Base-by-base conservation (phyloP, 257 asterid species). In the Ocimum tenuiflorum region DNA sequence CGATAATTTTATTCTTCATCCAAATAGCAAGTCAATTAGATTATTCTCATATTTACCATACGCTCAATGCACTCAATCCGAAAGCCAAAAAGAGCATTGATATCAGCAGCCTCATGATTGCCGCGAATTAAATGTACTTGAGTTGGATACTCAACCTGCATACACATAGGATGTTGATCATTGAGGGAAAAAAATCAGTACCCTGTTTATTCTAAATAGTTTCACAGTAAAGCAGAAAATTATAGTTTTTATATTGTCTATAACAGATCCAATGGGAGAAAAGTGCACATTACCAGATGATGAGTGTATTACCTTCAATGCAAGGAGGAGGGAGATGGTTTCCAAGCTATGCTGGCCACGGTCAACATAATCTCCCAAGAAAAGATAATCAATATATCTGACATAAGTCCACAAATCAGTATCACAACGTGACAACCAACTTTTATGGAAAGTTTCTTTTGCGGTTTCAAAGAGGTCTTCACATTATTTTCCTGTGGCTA, bases 31-130 rank as follows among this genome's bases (percentile, higher is more conserved):
- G 36, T n/a, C 70, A 62, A 11, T 13, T 43, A 43, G 47, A 54
- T 20, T 58, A 33, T 8, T 15, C 47, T 52, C 47, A 42, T 29
- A 56, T 69, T 77, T 80, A 89, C 99, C 99, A 92, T 81, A 72
- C 99, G 99, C 83, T 92, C 99, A 60, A 92, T 89, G 86, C 99
- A 92, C 86, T 92, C 99, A 13, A 92, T 92, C 53, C 99, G 94
- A 72, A 92, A 92, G 65, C 99, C 99, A 78, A 92, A 92, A 79
- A 92, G 99, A 39, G 99, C 99, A 86, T 92, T 92, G 68, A 92
- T 92, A 81, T 92, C 99, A 48, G 99, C 96, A 72, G 99, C 99
- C 82, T 92, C 99, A 66, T 92, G 99, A 81, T 92, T 92, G 69
- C 99, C 99, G 36, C 99, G 97, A 56, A 92, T 92, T 53, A 92